Evolutionary conservation across 2,329 filamentous ascomycete genomes (phyloP), one percentile per base, ranked within the genome.

Genomic region (Lachnellula arida): DNA sequence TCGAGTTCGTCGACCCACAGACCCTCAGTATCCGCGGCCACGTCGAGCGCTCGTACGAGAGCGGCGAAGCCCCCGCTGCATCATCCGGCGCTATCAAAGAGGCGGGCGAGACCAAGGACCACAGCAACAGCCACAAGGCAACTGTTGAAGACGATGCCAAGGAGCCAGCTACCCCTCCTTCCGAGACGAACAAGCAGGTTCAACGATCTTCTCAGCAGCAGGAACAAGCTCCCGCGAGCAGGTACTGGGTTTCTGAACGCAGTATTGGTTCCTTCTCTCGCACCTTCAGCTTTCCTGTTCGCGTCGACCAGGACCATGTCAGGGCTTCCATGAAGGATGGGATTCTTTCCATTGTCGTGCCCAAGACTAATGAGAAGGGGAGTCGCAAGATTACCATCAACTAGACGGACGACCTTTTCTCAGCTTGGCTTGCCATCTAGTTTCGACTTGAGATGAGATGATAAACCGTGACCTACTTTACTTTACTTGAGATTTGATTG

Each of bases 1-100:
- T 93, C 68, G 88, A 93, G 68, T 93, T 92, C 78, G 85, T 83
- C 56, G 88, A 93, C 69, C 77, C 80, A 43, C 85, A 89, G 74
- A 91, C 87, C 15, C 75, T 93, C 44, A 79, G 83, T 60, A 78
- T 94, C 70, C 82, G 81, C 56, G 89, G 89, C 67, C 82, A 78
- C 61, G 79, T 84, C 54, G 88, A 91, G 73, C 81, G 85, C 63
- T 75, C 81, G 57, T 73, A 82, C 40, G 81, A 81, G 56, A 77
- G 76, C 8, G 74, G 77, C 11, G 79, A 83, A 60, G 73, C 68
- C 35, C 56, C 61, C 57, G 11, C 11, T 66, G 19, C 44, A 63
- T 49, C 59, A 55, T 69, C 63, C 60, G 73, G 68, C n/a, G 69
- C 74, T 60, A 74, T 77, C 60, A 69, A 73, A 39, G 76, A 78